phyloP scores from a whole-genome alignment of 208 protist species.

The Acanthamoeba castellanii region DNA sequence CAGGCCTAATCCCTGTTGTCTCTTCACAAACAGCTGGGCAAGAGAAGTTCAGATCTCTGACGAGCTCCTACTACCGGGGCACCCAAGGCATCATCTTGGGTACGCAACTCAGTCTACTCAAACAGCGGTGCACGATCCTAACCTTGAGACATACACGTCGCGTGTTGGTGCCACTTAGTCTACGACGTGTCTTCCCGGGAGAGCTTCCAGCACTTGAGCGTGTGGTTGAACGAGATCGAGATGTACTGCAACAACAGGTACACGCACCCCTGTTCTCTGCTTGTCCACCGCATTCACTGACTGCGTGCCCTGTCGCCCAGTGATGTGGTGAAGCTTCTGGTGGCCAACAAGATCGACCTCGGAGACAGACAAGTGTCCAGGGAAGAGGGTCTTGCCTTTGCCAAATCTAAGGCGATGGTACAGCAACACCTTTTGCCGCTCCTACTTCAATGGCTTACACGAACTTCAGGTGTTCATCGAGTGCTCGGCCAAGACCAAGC shows the following conservation, averaged over 20 bases:
- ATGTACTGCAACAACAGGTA: constrained; percentile 74
- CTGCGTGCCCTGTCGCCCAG: not conserved
- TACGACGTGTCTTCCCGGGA: constrained; percentile 50
- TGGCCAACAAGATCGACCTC: constrained; percentile 67
- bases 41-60: constrained; percentile 70
- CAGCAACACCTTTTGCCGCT: not conserved
- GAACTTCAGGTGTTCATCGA: constrained; percentile 44
- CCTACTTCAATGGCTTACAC: too few species aligned
- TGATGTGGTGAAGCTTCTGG: constrained; percentile 67
- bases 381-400: constrained; percentile 65
- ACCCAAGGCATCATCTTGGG: constrained; percentile 67
- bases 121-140: not conserved
- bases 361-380: constrained; percentile 43
- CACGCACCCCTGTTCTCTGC: not conserved
- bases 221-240: constrained; percentile 64
- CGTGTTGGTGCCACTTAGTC: not conserved
- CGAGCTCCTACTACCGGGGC: constrained; percentile 70
- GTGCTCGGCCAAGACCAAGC: constrained; percentile 70
- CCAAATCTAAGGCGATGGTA: constrained; percentile 56
- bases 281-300: too few species aligned
- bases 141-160: not conserved
- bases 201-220: constrained; percentile 32
- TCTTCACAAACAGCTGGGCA: not conserved
- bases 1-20: not conserved
- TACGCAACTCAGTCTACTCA: not conserved